Evolutionary conservation across 1,284 basidiomycete genomes (phyloP).

Genomic region (Apiotrichum laibachii): DNA sequence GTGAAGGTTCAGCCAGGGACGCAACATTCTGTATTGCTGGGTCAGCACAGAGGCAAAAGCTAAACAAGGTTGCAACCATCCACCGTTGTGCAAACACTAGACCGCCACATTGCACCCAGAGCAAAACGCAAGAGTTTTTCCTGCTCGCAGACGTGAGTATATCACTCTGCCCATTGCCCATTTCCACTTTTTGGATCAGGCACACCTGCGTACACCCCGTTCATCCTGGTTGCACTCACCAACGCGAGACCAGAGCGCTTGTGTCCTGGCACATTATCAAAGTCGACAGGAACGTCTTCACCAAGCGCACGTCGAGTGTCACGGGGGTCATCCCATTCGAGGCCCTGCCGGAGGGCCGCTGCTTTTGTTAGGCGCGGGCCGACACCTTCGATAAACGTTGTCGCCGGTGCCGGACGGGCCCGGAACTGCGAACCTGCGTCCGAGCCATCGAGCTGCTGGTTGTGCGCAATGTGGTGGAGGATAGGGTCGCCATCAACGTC

Average conservation of each 20-base stretch:
- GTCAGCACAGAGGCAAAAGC: background rate
- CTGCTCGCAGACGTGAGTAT: too few species aligned
- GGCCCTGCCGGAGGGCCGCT: conserved; percentile 33
- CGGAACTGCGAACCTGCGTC: conserved; percentile 17
- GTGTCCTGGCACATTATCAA: conserved; percentile 31
- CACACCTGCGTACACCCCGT: background rate
- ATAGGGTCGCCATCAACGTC: conserved; percentile 30
- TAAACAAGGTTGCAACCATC: background rate
- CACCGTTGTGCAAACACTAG: background rate
- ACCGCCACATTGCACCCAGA: too few species aligned
- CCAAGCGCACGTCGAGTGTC: conserved; percentile 13
- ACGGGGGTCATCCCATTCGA: conserved; percentile 35
- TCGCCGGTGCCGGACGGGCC: conserved; percentile 30
- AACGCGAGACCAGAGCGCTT: conserved; percentile 28
- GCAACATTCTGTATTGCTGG: conserved; percentile 28
- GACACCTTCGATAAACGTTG: conserved; percentile 16
- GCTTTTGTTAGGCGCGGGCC: conserved; percentile 42
- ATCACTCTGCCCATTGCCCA: too few species aligned
- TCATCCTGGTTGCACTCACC: conserved; percentile 21
- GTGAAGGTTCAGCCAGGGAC: conserved; percentile 31
- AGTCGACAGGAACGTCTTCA: conserved; percentile 15
- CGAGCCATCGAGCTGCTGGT: background rate
- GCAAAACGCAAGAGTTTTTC: too few species aligned
- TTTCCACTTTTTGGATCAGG: background rate
- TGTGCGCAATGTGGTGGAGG: conserved; percentile 16